Conservation (phyloP, 139 green algal species). For the Ulvella scutata region DNA sequence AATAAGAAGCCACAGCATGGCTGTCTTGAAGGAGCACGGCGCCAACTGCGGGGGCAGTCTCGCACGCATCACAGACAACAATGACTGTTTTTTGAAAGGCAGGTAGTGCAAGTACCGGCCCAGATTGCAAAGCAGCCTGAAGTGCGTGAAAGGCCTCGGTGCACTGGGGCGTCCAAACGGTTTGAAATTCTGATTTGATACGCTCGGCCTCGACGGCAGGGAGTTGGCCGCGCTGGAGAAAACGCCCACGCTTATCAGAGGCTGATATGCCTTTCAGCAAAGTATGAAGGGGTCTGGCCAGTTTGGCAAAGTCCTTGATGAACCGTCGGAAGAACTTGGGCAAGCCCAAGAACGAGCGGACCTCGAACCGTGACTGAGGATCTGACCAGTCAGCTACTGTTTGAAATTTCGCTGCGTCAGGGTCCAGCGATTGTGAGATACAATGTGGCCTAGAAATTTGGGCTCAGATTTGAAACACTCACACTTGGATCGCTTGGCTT, state of each 20-base stretch:
- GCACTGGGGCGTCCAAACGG: not conserved
- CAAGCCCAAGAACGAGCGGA: conserved; percentile 33
- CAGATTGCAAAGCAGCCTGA: not conserved
- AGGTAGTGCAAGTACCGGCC: not conserved
- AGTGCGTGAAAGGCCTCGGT: not conserved
- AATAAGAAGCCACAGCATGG: not conserved
- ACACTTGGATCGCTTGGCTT: too few relatives aligned
- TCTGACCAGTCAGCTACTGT: conserved; percentile 18
- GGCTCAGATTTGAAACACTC: too few relatives aligned
- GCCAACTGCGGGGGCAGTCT: not conserved
- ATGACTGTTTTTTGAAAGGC: not conserved
- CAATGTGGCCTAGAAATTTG: conserved; percentile 16
- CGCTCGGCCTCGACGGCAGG: not conserved
- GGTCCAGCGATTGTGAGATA: conserved; percentile 6
- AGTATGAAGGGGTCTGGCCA: conserved; percentile 18
- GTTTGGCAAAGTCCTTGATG: conserved; percentile 17
- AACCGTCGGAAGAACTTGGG: conserved; percentile 32
- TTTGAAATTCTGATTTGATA: not conserved
- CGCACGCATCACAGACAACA: not conserved
- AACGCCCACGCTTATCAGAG: not conserved
- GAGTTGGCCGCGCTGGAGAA: not conserved
- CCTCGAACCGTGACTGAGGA: conserved; percentile 10
- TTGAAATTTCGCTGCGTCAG: conserved; percentile 23
- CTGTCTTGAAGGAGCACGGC: not conserved
- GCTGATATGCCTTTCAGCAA: conserved; percentile 5